Conservation (phyloP, 108 stramenopile genomes). For the Fistulifera solaris region DNA sequence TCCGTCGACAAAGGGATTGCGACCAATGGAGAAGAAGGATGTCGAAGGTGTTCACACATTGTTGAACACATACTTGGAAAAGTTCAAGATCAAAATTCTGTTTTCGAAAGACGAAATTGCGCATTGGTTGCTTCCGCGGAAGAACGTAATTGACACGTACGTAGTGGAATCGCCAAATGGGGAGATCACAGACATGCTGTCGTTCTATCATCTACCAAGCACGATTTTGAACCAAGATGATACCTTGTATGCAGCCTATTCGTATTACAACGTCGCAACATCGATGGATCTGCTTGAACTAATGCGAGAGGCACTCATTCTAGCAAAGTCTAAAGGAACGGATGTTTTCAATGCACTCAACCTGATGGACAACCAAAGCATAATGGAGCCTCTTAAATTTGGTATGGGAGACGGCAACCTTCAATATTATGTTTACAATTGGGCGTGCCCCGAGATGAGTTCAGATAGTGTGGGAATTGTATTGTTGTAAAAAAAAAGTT, state of each 20-base stretch:
- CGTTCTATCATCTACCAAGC: slow-evolving; percentile 93
- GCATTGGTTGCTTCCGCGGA: slow-evolving; percentile 94
- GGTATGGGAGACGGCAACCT: slow-evolving; percentile 97
- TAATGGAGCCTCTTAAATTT: slow-evolving; percentile 91
- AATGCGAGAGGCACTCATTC: slow-evolving; percentile 90
- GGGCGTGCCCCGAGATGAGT: slow-evolving; percentile 81
- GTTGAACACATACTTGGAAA: slow-evolving; percentile 67
- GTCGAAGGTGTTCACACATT: slow-evolving; percentile 70
- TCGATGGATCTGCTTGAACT: slow-evolving; percentile 70
- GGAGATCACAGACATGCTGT: slow-evolving; percentile 81
- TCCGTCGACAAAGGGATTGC: slow-evolving; percentile 29
- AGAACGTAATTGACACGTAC: slow-evolving; percentile 85
- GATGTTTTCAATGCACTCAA: slow-evolving; percentile 99
- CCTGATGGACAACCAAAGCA: slow-evolving; percentile 92
- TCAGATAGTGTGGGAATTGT: slow-evolving; percentile 89
- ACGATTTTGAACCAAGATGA: slow-evolving; percentile 82
- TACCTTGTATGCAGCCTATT: slow-evolving; percentile 89
- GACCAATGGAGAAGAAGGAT: slow-evolving; percentile 74
- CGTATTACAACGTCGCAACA: slow-evolving; percentile 97
- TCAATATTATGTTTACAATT: slow-evolving; percentile 99
- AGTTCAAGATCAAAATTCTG: slow-evolving; percentile 70
- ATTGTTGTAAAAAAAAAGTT: slow-evolving; percentile 54
- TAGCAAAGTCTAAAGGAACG: slow-evolving; percentile 59
- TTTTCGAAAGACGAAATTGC: slow-evolving; percentile 84
- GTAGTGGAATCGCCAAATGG: slow-evolving; percentile 52